Base-by-base conservation (phyloP, 192 early-diverging fungal genomes). In the Linnemannia elongata region DNA sequence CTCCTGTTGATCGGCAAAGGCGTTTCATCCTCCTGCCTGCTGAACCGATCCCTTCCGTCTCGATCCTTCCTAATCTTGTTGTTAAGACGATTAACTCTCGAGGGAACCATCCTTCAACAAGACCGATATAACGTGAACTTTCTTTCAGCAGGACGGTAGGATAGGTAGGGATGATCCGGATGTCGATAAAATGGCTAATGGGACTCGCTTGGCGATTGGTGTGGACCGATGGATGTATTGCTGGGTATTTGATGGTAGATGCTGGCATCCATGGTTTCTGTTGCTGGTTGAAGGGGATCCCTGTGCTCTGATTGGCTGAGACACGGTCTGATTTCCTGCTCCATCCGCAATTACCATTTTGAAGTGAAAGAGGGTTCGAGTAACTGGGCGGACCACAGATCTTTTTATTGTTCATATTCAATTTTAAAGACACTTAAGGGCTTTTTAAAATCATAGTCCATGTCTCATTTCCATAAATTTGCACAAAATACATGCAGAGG, bases 281-380 rank as follows among this genome's bases (percentile, higher is more conserved):
- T 27, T 57, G 55, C 55, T 44, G 35, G 72, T 38, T 74, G 49
- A n/a, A 22, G 33, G n/a, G 45, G 78, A 72, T 73, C 55, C 49
- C 20, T 81, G 72, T 33, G 39, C 60, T 81, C 39, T 81, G 79
- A 81, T 81, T 81, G 79, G 79, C 57, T 35, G 44, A 75, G 44
- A 75, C 55, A 75, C 30, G 36, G 70, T 66, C 7, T 66, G 12
- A 66, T 66, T 66, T 66, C 60, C 60, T 72, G 39, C 20, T 72
- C 70, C 70, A 66, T 72, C 70, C 70, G 41, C 38, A 38, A 72
- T 72, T 72, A 82, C 80, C 80, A 82, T 82, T 82, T 82, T 82
- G 80, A 82, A 82, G 74, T 82, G 80, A 82, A 82, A 82, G 80
- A 76, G 74, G 68, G 80, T 75, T 82, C 80, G 69, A 82, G 75